Base-by-base conservation (phyloP, 139 green algal species). In the Trebouxia sp. region DNA sequence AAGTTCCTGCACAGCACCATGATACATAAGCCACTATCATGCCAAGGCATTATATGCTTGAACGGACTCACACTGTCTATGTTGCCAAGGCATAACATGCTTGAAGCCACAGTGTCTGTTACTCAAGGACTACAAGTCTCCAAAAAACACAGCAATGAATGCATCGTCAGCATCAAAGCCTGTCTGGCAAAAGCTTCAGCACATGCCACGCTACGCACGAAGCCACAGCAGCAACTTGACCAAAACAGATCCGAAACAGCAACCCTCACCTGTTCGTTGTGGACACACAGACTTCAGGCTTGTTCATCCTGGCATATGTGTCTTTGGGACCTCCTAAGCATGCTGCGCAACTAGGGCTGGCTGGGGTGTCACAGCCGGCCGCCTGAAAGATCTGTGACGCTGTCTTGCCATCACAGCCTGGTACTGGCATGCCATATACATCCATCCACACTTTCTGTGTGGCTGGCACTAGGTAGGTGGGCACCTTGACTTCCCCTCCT, bases 381-480 rank as follows among this genome's bases (percentile, higher is more conserved):
- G 85, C 94, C 82, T 96, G 89, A 81, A 98, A 98, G 82, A 98
- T 97, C 89, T 98, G 89, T 5, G 95, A 94, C 5, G 92, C 93
- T 3, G 95, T 98, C 91, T 97, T 97, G 85, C 94, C 95, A 67
- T 92, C 95, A 77, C 95, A 97, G 69, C 95, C 95, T 5, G 95
- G 93, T 70, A 98, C 94, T 10, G 91, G 93, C 81, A 95, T 41
- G 0, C 88, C 92, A 89, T 98, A 98, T 58, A 98, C 90, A 83
- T 98, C 95, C 10, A 88, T 94, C 94, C 95, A 98, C 69, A 98
- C 94, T 90, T 98, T 97, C 80, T 98, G 95, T 3, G 95, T 98
- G 55, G 95, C 95, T 2, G 95, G 95, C 74, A 98, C 95, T 42
- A 98, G 87, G 90, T 94, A 98, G 37, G 95, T 98, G 41, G 95